These are phyloP conservation scores for Lactarius sp. DNA, from an alignment of 768 basidiomycete species.

Conservation along the genomic window DNA sequence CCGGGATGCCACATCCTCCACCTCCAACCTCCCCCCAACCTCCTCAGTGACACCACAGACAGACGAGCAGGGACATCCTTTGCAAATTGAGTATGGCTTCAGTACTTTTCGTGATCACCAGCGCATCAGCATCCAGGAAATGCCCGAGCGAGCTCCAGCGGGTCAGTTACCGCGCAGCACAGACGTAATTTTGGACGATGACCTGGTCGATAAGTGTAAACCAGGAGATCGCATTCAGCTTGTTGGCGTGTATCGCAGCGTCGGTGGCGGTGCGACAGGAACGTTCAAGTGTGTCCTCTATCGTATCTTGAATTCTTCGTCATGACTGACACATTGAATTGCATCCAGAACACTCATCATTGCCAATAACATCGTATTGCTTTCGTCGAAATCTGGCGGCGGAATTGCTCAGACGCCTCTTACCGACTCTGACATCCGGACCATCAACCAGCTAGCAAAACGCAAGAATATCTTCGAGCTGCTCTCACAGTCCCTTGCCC, in stretches of 20 bases:
- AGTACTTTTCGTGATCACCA: slow-evolving; percentile 95
- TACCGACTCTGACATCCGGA: slow-evolving; percentile 91
- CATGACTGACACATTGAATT: slow-evolving; percentile 8
- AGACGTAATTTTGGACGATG: slow-evolving; percentile 93
- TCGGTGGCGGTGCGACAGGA: slow-evolving; percentile 85
- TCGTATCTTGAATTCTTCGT: neutral
- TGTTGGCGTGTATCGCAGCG: slow-evolving; percentile 90
- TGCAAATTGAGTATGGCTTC: slow-evolving; percentile 90
- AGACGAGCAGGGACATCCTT: slow-evolving; percentile 81
- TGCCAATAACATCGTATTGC: slow-evolving; percentile 90
- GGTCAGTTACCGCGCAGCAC: slow-evolving; percentile 95
- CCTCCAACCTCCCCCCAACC: slow-evolving; percentile 80
- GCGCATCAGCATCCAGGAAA: slow-evolving; percentile 96
- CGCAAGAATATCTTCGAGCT: slow-evolving; percentile 81
- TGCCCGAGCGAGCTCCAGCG: slow-evolving; percentile 98
- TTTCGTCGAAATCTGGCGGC: slow-evolving; percentile 92
- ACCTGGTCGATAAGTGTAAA: slow-evolving; percentile 95
- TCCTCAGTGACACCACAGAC: slow-evolving; percentile 84
- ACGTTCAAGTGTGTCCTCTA: slow-evolving; percentile 78
- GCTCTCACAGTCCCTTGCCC: slow-evolving; percentile 91
- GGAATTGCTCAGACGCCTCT: slow-evolving; percentile 90
- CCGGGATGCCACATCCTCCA: slow-evolving; percentile 86
- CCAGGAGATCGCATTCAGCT: slow-evolving; percentile 97
- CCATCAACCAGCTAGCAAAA: slow-evolving; percentile 91
- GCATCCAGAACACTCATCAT: slow-evolving; percentile 76